Evolutionary conservation across 2,329 filamentous ascomycete genomes (phyloP), one percentile per base, ranked within the genome.

Genomic region (Penicillium sclerotiorum): DNA sequence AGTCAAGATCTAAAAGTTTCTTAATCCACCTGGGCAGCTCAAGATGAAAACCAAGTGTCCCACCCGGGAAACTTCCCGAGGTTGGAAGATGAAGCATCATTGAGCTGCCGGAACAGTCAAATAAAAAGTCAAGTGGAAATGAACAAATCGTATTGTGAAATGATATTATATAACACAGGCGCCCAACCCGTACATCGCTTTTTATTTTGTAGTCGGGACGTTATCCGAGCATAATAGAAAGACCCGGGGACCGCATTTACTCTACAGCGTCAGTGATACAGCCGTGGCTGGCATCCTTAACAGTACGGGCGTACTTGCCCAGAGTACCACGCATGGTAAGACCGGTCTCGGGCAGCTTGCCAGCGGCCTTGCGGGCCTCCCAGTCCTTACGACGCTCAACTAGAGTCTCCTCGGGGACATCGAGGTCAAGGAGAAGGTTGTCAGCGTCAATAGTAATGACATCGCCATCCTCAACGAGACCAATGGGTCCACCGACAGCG

Each of bases 401-500:
- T 63, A 89, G 74, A 70, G 90, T 88, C 48, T 80, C 80, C 18
- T 88, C 80, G 12, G 82, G 76, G 7, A 92, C 80, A 32, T 87
- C 76, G 4, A 90, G 76, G 58, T 81, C 90, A 70, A 79, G 82
- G 43, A 78, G 79, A 37, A 82, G 82, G 66, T 84, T 83, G 70
- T 92, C 87, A 0, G 90, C 88, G 63, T 95, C 89, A 52, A 95
- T 95, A 41, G 85, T 83, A 59, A 95, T 87, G 50, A 79, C 79
- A 67, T 95, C 90, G 21, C 90, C 90, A 59, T 95, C 86, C 60
- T 81, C 71, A n/a, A 94, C 87, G 9, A 95, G 79, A 12, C 83
- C 90, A 55, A 95, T 94, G 2, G 90, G 90, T 0, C 90, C 90
- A 42, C 90, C 90, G 58, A 89, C 88, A 66, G 89, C 86, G 8